These are phyloP conservation scores for Margaritispora aquatica DNA, from an alignment of 495 filamentous ascomycete genomes.

Conservation along the genomic window DNA sequence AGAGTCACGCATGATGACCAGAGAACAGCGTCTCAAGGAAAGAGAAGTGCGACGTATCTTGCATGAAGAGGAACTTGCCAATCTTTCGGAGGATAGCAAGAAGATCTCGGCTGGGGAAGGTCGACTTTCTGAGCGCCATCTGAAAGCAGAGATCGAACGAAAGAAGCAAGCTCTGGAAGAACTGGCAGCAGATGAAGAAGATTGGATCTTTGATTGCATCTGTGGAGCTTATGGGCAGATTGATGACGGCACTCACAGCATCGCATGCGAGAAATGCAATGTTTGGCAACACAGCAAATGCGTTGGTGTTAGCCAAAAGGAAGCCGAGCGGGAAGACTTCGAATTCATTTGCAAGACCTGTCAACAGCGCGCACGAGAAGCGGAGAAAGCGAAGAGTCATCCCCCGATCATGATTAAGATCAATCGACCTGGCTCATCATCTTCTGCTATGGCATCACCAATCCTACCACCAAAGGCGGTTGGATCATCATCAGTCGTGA, in stretches of 20 bases:
- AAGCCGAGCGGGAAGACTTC: conserved; percentile 82
- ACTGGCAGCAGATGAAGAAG: conserved; percentile 62
- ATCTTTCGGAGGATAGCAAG: conserved; percentile 70
- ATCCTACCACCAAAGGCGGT: conserved; percentile 8
- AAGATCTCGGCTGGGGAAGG: conserved; percentile 55
- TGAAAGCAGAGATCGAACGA: conserved; percentile 70
- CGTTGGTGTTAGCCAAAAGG: conserved; percentile 66
- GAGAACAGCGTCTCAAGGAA: conserved; percentile 78
- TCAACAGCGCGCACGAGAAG: conserved; percentile 57
- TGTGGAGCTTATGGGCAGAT: conserved; percentile 87
- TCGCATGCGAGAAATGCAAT: conserved; percentile 92
- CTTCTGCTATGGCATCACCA: conserved; percentile 15
- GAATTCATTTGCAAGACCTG: conserved; percentile 82
- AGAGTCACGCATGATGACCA: conserved; percentile 73
- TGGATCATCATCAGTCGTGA: conserved; percentile 6
- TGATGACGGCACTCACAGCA: conserved; percentile 87
- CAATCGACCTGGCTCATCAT: conserved; percentile 47
- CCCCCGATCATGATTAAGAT: conserved; percentile 67
- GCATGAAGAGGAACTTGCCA: conserved; percentile 76
- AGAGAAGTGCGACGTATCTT: conserved; percentile 72
- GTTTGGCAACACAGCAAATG: conserved; percentile 96
- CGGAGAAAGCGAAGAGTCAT: conserved; percentile 37
- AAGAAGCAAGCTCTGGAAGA: conserved; percentile 67
- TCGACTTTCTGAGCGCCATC: conserved; percentile 69
- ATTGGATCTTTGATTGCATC: conserved; percentile 93